Percentiles rank a stretch among this genome's conserved stretches.
Evolutionary conservation across 108 stramenopile species (phyloP).

Genomic region (Ochromonas danica): DNA sequence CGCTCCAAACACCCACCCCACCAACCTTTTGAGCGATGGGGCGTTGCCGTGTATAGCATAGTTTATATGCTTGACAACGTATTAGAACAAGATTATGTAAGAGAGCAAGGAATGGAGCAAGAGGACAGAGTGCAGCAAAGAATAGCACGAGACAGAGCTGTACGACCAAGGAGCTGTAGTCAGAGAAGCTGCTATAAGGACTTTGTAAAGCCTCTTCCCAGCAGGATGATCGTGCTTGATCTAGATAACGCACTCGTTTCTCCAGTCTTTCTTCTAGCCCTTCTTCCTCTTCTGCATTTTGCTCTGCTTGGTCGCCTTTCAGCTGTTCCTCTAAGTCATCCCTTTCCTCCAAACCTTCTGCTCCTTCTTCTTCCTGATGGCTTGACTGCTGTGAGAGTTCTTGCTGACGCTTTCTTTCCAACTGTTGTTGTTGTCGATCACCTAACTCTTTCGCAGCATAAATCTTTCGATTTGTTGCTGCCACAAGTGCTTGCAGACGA

Average conservation of each 20-base stretch:
- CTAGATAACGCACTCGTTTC: background rate
- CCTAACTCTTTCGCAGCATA: conserved; percentile 37
- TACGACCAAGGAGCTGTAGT: conserved; percentile 36
- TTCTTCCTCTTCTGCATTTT: background rate
- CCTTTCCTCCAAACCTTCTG: too few species aligned
- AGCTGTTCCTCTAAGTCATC: too few species aligned
- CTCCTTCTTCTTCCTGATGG: too few species aligned
- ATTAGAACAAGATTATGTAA: conserved; percentile 1
- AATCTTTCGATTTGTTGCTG: conserved; percentile 36
- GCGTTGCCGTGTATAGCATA: conserved; percentile 18
- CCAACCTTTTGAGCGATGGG: conserved; percentile 49
- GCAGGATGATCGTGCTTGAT: background rate
- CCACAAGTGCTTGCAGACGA: conserved; percentile 32
- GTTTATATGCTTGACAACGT: background rate
- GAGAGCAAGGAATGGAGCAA: conserved; percentile 26
- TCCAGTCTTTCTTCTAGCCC: background rate
- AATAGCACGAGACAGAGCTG: conserved; percentile 35
- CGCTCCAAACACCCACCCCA: conserved; percentile 51
- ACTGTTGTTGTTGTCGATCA: conserved; percentile 37
- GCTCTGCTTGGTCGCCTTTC: too few species aligned
- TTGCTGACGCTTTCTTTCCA: conserved; percentile 2
- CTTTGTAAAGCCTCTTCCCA: conserved; percentile 29
- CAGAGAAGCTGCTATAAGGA: background rate
- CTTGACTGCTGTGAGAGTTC: too few species aligned
- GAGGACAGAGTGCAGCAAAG: conserved; percentile 12